Base-by-base conservation (phyloP, 768 basidiomycete genomes). In the Termitomyces bulborhizus region DNA sequence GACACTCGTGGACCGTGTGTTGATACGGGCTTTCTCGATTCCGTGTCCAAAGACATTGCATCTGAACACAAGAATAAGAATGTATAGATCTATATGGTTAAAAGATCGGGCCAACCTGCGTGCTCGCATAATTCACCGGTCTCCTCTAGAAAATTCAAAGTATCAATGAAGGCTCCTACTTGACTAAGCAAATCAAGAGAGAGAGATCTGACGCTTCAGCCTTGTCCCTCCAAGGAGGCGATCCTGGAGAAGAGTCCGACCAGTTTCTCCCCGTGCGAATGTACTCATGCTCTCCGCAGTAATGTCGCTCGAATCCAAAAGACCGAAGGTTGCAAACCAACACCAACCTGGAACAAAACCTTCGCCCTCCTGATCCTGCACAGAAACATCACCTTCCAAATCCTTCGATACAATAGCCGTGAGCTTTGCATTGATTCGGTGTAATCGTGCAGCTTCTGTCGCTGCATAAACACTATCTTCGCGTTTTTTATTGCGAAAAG, bases 1-100 rank as follows among this genome's bases (percentile, higher is more conserved):
- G 89, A 88, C 48, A 77, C 74, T 32, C 91, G 82, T 3, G 85
- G 80, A 12, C 92, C 93, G 62, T 93, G 90, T 3, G 93, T 95
- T 8, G 92, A 93, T 58, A 93, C 76, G 21, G 66, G 67, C 47
- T 66, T 66, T 4, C 71, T 50, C 55, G 62, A 60, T 45, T 69
- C 68, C 26, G 68, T 53, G 49, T 90, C 86, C 41, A 85, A 64
- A 51, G 74, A 71, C 83, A 85, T 86, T 4, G 71, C 69, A 57
- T 81, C 84, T 78, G 43, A 53, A 57, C 31, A 49, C 21, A 51
- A 47, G 31, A 18, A 62, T 46, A 46, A 51, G 62, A 60, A 62
- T 21, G 21, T 21, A 21, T 61, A 57, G 39, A 60, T 21, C 59
- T 43, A 58, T 49, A 16, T 4, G 50, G 12, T 15, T 45, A 46